A percentile compares a stretch with the other conserved stretches of the same genome.
Conservation (phyloP, 768 basidiomycete genomes). For the Leccinellum albellum region DNA sequence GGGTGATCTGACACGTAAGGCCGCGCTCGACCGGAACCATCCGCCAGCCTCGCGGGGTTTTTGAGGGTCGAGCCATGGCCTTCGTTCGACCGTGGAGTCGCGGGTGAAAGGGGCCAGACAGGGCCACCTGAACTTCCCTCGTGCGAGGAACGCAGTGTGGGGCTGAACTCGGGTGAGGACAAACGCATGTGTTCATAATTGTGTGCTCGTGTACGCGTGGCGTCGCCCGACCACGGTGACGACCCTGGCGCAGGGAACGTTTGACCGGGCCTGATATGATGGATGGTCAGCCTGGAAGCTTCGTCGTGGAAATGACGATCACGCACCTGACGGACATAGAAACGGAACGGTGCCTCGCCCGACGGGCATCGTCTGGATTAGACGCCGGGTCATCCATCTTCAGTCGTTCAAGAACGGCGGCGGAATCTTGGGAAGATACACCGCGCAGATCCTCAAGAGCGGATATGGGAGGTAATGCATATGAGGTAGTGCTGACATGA, state of each 20-base stretch:
- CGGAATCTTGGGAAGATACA: conserved; percentile 49
- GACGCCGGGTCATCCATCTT: conserved; percentile 45
- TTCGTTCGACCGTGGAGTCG: conserved; percentile 47
- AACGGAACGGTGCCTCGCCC: conserved; percentile 43
- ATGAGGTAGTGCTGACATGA: conserved; percentile 35
- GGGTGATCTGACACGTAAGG: conserved; percentile 7
- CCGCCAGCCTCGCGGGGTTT: conserved; percentile 6
- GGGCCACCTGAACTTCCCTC: conserved; percentile 47
- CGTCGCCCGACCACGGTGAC: conserved; percentile 27
- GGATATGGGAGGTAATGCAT: conserved; percentile 66
- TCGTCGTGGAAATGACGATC: background rate
- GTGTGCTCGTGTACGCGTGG: conserved; percentile 10
- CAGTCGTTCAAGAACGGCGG: conserved; percentile 64
- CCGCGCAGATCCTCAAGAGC: conserved; percentile 63
- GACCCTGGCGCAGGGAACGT: conserved; percentile 21
- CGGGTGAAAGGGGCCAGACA: conserved; percentile 48
- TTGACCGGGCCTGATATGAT: conserved; percentile 11
- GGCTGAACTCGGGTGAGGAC: conserved; percentile 19
- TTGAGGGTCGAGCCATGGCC: conserved; percentile 13
- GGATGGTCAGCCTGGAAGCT: background rate
- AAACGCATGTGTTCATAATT: conserved; percentile 13
- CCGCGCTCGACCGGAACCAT: conserved; percentile 10
- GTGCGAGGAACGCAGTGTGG: conserved; percentile 34
- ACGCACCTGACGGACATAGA: conserved; percentile 38
- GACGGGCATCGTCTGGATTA: conserved; percentile 24